A percentile compares a stretch with the other conserved stretches of the same genome.
Evolutionary conservation across 2,329 filamentous ascomycete genomes (phyloP).

Genomic region (Raffaelea albimanens): DNA sequence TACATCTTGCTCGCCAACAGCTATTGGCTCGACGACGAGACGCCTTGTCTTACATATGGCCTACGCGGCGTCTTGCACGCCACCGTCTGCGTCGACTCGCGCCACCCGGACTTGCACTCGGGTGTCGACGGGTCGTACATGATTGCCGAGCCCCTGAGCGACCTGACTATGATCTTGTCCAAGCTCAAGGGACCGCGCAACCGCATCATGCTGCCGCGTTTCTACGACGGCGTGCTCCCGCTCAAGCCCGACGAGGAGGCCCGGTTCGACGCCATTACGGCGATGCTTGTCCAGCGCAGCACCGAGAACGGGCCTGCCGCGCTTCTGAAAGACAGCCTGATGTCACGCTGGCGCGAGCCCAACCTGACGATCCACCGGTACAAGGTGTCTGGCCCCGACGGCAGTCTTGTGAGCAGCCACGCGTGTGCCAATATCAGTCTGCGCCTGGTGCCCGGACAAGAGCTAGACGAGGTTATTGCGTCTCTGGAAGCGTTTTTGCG

Average conservation of each 20-base stretch:
- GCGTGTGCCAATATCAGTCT: conserved; percentile 84
- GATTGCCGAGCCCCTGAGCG: conserved; percentile 84
- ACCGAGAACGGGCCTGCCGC: conserved; percentile 50
- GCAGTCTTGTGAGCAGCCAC: conserved; percentile 81
- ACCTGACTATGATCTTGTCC: conserved; percentile 74
- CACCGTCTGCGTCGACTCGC: conserved; percentile 78
- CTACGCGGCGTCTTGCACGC: conserved; percentile 89
- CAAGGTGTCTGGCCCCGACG: conserved; percentile 84
- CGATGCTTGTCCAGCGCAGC: conserved; percentile 63
- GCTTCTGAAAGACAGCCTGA: conserved; percentile 72
- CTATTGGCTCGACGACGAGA: conserved; percentile 96
- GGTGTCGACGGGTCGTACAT: conserved; percentile 92
- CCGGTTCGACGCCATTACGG: conserved; percentile 76
- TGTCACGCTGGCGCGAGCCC: conserved; percentile 91
- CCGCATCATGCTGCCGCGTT: conserved; percentile 73
- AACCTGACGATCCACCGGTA: conserved; percentile 91
- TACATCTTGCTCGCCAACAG: conserved; percentile 95
- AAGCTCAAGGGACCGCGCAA: conserved; percentile 76
- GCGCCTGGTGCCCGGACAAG: conserved; percentile 87
- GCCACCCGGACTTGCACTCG: conserved; percentile 82
- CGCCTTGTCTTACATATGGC: conserved; percentile 91
- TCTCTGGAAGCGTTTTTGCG: conserved; percentile 59
- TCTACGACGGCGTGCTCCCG: conserved; percentile 76
- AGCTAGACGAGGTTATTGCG: conserved; percentile 66
- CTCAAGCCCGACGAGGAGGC: conserved; percentile 66